Conservation (phyloP, 2,329 filamentous ascomycete species). For the Diaporthe sp. region DNA sequence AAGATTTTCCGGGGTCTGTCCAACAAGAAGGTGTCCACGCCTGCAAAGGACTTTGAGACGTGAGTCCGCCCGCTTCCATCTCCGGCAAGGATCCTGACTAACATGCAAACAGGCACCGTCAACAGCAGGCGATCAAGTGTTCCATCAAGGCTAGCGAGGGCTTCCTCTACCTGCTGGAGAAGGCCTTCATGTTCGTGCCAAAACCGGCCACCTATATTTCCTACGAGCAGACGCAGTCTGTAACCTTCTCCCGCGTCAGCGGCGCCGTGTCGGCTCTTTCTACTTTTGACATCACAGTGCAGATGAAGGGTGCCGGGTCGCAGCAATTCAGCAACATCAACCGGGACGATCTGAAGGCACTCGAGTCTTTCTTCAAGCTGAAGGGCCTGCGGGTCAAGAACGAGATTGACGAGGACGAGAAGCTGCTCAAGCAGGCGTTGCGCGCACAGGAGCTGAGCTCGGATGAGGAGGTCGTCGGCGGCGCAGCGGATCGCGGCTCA, state of each 20-base stretch:
- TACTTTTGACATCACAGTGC: constrained; percentile 97
- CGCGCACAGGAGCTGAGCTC: constrained; percentile 87
- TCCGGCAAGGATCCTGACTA: constrained; percentile 20
- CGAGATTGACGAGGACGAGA: constrained; percentile 95
- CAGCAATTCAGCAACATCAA: constrained; percentile 99
- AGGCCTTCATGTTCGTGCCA: constrained; percentile 98
- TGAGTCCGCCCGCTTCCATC: constrained; percentile 51
- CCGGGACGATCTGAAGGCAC: constrained; percentile 93
- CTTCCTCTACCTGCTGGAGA: constrained; percentile 96
- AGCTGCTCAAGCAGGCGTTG: constrained; percentile 83
- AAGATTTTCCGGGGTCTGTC: constrained; percentile 96
- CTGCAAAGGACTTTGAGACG: constrained; percentile 93
- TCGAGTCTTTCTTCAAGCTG: constrained; percentile 98
- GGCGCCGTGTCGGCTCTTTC: constrained; percentile 93
- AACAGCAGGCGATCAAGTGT: constrained; percentile 96
- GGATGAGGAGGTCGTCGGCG: constrained; percentile 83
- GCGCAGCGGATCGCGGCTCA: constrained; percentile 83
- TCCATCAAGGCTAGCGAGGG: constrained; percentile 99
- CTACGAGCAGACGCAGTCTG: constrained; percentile 90
- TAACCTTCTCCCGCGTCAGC: constrained; percentile 96
- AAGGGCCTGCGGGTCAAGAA: constrained; percentile 98
- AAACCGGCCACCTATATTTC: constrained; percentile 98
- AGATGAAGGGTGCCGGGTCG: constrained; percentile 89
- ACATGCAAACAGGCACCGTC: constrained; percentile 77
- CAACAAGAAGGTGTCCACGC: constrained; percentile 94